Conservation (phyloP, 2,329 filamentous ascomycete species). For the Penicillium palitans region DNA sequence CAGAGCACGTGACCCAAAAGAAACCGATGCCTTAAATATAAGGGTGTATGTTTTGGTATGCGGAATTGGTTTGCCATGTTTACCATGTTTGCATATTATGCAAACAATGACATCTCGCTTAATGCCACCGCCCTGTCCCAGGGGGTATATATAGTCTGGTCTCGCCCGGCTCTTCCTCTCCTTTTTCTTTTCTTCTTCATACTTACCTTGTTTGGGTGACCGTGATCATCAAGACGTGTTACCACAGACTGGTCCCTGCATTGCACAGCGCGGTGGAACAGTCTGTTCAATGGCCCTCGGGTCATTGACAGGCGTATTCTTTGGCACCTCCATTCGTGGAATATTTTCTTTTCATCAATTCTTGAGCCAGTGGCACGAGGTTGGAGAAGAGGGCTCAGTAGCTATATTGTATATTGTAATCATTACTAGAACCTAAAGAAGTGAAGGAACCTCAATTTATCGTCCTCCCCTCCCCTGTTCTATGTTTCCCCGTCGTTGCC, state of each 20-base stretch:
- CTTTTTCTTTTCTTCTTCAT: conserved; percentile 50
- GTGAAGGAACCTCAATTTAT: no score
- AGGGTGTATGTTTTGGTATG: conserved; percentile 12
- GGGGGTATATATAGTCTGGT: conserved; percentile 31
- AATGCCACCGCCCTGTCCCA: conserved; percentile 22
- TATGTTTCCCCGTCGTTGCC: no score
- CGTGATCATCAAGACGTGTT: conserved; percentile 49
- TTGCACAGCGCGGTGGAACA: conserved; percentile 59
- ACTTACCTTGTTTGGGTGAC: conserved; percentile 54
- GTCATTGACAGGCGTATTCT: conserved; percentile 45
- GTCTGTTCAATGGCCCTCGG: conserved; percentile 50
- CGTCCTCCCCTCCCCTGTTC: no score
- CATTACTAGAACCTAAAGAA: no score
- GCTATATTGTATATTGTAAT: no score
- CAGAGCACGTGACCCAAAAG: conserved; percentile 25
- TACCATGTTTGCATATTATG: not conserved
- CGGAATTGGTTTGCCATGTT: not conserved
- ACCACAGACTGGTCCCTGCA: conserved; percentile 54
- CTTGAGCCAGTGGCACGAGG: conserved; percentile 30
- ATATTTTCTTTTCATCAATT: conserved; percentile 38
- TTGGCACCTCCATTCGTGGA: conserved; percentile 35
- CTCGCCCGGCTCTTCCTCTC: conserved; percentile 25
- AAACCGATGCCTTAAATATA: conserved; percentile 6
- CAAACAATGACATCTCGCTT: conserved; percentile 29
- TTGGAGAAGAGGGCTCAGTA: conserved; percentile 33